Evolutionary conservation across 116 monocot genomes (phyloP), one percentile per base, ranked within the genome.

Genomic region (Papilionanthe hybrid): DNA sequence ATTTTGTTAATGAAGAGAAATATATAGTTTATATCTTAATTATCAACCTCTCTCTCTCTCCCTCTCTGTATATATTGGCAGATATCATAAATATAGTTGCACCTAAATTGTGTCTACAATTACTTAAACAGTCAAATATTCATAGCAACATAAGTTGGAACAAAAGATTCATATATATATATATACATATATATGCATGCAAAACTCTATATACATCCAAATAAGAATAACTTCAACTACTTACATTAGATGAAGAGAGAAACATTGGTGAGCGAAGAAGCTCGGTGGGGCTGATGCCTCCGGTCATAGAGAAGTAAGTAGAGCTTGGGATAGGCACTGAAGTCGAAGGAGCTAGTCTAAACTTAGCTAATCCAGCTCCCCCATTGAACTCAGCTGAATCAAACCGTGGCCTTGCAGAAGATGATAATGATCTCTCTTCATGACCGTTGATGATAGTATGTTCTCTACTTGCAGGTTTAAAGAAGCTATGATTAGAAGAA

Each of bases 271-370:
- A 88, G 80, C 83, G 81, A 9, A 88, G 72, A 42, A 88, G 81
- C 78, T 85, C 85, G 72, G 88, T 69, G 17, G 81, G 83, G 81
- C 83, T 83, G 53, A 88, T 68, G 27, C 30, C 30, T 20, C 30
- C 68, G 11, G 68, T 10, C 11, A 68, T 12, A 2, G 68, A 68
- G 68, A 68, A 85, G 18, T 80, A 37, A 22, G 85, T 66, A 72
- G 85, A 50, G 23, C 79, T 77, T 1, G 88, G 79, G 74, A 88
- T 69, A 3, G 88, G 85, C 41, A 83, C 25, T 4, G 83, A 75
- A 27, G 88, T 75, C 43, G 55, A 77, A 72, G 66, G 80, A 2
- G 68, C 20, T 9, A 85, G 80, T 29, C 32, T 68, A 30, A 68
- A 68, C 68, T 68, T 68, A 15, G 68, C 68, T 1, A 68, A 68